Percentiles rank a stretch among this genome's conserved stretches.
phyloP scores from a whole-genome alignment of 441 rosid species.

The Rhodomyrtus psidioides region DNA sequence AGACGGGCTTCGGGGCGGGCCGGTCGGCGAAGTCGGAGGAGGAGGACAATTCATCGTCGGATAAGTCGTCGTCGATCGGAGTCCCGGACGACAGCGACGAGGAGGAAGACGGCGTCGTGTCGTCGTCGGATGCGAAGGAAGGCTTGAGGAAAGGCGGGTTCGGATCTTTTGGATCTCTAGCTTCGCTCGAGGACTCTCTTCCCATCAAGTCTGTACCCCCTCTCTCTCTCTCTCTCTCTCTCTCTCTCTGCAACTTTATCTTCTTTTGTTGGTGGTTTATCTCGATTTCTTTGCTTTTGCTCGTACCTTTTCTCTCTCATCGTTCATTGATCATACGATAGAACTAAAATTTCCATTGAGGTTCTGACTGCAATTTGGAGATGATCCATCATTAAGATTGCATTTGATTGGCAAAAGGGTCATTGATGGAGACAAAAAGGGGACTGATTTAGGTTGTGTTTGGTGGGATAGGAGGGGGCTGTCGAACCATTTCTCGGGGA shows the following conservation, averaged over 20 bases:
- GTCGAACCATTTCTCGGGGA: conserved; percentile 65
- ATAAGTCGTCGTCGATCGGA: conserved; percentile 62
- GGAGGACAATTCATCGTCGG: conserved; percentile 20
- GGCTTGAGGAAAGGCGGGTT: not conserved
- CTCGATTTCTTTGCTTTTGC: not conserved
- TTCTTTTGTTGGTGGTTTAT: not conserved
- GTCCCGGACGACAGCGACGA: conserved; percentile 48
- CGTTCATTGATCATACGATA: not conserved
- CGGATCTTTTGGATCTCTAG: conserved; percentile 22
- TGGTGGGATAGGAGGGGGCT: conserved; percentile 39
- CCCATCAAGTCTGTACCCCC: conserved; percentile 45
- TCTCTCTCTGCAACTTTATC: not conserved
- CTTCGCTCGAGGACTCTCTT: conserved; percentile 60
- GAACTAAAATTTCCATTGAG: not conserved
- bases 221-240: not conserved
- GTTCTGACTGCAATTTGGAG: not conserved
- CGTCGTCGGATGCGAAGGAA: conserved; percentile 16
- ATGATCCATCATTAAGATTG: not conserved
- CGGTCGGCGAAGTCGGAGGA: not conserved
- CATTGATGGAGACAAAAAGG: not conserved
- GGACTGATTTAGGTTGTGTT: not conserved
- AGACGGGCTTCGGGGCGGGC: conserved; percentile 10
- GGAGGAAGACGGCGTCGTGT: conserved; percentile 22
- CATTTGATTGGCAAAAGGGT: not conserved
- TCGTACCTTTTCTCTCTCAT: not conserved